Conservation (phyloP, 169 alveolate species). For the Plasmodium inui region DNA sequence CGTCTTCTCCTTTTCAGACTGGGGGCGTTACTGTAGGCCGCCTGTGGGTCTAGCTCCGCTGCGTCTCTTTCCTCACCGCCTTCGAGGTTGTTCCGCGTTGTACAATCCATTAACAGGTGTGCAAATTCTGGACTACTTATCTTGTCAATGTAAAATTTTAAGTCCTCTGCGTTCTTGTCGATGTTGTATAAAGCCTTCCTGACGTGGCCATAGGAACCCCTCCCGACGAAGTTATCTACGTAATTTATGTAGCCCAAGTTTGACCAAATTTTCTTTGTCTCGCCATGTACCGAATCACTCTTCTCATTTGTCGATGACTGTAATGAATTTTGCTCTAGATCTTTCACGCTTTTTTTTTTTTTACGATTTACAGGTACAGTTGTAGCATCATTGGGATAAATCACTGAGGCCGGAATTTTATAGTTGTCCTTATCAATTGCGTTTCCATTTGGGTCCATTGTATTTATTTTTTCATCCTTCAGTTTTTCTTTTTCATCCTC, state of each 20-base stretch:
- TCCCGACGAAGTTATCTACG: conserved; percentile 59
- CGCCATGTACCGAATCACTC: conserved; percentile 13
- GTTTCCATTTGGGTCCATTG: neutral
- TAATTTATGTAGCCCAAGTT: conserved; percentile 58
- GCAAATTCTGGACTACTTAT: conserved; percentile 36
- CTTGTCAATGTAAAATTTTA: conserved; percentile 68
- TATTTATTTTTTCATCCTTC: neutral
- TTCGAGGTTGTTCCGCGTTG: neutral
- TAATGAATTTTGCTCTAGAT: conserved; percentile 11
- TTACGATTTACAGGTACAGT: conserved; percentile 10
- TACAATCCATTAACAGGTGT: conserved; percentile 9
- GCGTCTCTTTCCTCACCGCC: neutral
- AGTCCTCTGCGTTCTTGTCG: conserved; percentile 23
- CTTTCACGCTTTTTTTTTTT: conserved; percentile 32
- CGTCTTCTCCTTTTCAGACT: neutral
- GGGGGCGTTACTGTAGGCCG: neutral
- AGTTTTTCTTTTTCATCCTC: neutral
- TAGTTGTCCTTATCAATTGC: conserved; percentile 15
- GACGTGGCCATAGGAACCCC: conserved; percentile 56
- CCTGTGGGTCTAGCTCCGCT: neutral
- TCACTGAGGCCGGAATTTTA: conserved; percentile 37
- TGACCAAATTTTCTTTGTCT: conserved; percentile 32
- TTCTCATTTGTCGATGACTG: conserved; percentile 43
- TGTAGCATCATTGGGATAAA: conserved; percentile 35
- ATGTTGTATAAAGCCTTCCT: conserved; percentile 68